Evolutionary conservation across 148 eudicot genomes (phyloP).

Genomic region (Hydrangea macrophylla): DNA sequence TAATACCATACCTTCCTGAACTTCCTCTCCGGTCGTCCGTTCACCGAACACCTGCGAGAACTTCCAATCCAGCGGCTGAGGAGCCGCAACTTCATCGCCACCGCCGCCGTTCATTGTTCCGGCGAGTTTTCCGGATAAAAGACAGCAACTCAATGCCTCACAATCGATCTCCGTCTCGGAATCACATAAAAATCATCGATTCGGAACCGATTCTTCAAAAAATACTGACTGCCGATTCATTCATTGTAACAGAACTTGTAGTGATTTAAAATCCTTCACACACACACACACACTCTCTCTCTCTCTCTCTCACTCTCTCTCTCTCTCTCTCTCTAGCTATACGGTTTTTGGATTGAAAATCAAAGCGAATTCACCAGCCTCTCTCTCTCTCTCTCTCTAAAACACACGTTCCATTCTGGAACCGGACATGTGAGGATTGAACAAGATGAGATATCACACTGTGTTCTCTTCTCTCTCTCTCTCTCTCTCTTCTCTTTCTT

Average conservation of each 20-base stretch:
- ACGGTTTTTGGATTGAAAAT: too few species aligned
- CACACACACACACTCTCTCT: not conserved
- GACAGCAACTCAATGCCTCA: not conserved
- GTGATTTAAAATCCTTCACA: too few species aligned
- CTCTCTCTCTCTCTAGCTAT: not conserved
- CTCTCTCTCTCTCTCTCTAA: not conserved
- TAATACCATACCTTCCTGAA: conserved; percentile 1
- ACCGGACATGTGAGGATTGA: not conserved
- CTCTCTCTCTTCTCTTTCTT: not conserved
- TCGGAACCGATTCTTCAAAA: not conserved
- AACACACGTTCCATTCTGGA: too few species aligned
- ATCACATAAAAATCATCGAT: not conserved
- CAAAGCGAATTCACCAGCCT: too few species aligned
- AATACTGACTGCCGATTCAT: not conserved
- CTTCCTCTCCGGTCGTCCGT: conserved; percentile 12
- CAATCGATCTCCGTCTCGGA: not conserved
- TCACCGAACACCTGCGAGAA: conserved; percentile 18
- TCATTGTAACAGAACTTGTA: too few species aligned
- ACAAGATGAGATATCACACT: too few species aligned
- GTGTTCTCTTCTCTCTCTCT: not conserved
- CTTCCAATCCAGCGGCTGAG: conserved; percentile 10
- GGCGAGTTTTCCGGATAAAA: not conserved
- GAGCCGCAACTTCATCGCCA: conserved; percentile 2
- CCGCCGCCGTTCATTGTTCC: conserved; percentile 1
- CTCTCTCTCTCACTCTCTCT: not conserved